Base-by-base conservation (phyloP, 441 rosid genomes). In the Mallotus japonicus region DNA sequence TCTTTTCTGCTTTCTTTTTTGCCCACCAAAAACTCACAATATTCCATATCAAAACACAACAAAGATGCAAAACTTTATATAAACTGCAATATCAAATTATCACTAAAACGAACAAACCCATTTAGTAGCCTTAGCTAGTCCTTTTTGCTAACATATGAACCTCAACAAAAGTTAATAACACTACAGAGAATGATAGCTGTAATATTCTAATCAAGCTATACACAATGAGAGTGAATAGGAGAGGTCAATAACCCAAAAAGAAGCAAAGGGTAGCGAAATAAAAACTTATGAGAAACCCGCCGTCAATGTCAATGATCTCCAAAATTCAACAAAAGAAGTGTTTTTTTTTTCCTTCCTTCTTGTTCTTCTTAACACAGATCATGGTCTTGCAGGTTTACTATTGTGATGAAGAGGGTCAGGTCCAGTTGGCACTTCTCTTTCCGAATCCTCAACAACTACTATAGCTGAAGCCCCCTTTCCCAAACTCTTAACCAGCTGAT, bases 371-470 rank as follows among this genome's bases (percentile, higher is more conserved):
- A 16, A 32, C 20, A 69, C 11, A 55, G 49, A 8, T 83, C 81
- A 84, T 32, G 84, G 89, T 59, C 81, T 72, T 44, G 77, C 62
- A 62, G 92, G 93, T 70, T 72, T 56, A 58, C 61, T 44, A 62
- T 92, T 78, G 79, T 92, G 91, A 81, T 89, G 95, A 55, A 91
- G 91, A 66, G 93, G 96, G 79, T 91, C 89, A 32, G 93, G 86
- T 80, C 96, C 92, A 3, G 92, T 84, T 0, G 92, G 96, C 54
- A 89, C 92, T 83, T 83, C 73, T 71, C 96, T 86, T 60, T 71
- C 83, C 42, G 83, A 77, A 4, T 78, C 84, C 67, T 85, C 82
- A 61, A 24, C 76, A 53, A 19, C 76, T 37, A 17, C 46, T 17
- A 49, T n/a, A 15, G 51, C 60, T 66, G 81, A 62, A 32, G 67